Conservation (phyloP, 352 stramenopile genomes). For the Blastocystis sp. region DNA sequence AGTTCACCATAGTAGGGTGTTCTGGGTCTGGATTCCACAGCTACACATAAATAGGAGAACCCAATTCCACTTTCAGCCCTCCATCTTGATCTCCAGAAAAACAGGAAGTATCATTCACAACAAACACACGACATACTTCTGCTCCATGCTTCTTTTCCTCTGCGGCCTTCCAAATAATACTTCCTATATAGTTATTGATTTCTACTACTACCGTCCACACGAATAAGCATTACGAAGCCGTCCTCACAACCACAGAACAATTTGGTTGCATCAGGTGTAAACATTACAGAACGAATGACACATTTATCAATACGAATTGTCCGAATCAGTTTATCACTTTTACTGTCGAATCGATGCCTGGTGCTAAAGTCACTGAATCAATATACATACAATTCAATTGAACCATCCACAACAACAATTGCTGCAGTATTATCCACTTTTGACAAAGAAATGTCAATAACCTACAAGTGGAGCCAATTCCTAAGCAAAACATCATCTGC, state of each 20-base stretch:
- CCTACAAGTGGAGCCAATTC: neutral
- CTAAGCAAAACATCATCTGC: neutral
- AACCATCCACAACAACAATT: neutral
- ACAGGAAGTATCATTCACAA: conserved; percentile 22
- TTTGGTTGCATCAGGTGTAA: conserved; percentile 27
- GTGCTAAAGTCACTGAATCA: neutral
- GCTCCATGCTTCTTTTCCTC: neutral
- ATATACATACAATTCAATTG: conserved; percentile 8
- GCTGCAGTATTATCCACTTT: neutral
- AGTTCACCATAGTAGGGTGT: neutral
- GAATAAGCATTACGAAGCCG: neutral
- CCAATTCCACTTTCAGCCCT: neutral
- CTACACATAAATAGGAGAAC: neutral
- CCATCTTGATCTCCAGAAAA: conserved; percentile 57
- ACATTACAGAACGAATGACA: neutral
- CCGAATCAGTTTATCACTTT: neutral
- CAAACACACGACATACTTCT: conserved; percentile 20
- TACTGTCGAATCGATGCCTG: neutral
- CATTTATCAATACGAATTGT: neutral
- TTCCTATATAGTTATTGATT: neutral
- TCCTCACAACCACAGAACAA: conserved; percentile 52
- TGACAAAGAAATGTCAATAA: conserved; percentile 41
- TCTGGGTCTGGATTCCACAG: conserved; percentile 29
- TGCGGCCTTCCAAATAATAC: neutral
- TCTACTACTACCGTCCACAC: neutral